Evolutionary conservation across 345 rosid species (phyloP).

Genomic region (Gossypium herbaceum): DNA sequence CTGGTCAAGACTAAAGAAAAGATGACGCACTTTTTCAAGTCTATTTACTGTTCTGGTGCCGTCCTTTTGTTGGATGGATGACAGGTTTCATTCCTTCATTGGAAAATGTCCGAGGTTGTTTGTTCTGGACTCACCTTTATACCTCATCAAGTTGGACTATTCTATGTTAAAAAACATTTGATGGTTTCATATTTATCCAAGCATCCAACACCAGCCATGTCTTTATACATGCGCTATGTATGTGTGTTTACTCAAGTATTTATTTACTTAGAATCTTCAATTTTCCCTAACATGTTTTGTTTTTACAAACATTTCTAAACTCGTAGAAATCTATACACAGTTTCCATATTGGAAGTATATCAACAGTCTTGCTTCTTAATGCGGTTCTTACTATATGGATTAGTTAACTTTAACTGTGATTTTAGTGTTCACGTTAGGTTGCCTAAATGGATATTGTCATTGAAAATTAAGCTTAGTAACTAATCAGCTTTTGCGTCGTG

Average conservation of each 20-base stretch:
- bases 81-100: neutral
- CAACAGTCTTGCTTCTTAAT: too few species aligned
- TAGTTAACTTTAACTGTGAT: neutral
- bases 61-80: slow-evolving; percentile 2
- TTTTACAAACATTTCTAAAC: neutral
- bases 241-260: neutral
- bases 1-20: neutral
- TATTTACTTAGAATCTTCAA: neutral
- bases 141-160: neutral
- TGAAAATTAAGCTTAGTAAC: neutral
- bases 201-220: neutral
- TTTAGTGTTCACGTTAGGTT: slow-evolving; percentile 1
- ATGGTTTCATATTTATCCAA: neutral
- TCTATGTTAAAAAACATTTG: neutral
- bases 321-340: neutral
- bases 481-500: neutral
- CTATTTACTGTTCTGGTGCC: neutral
- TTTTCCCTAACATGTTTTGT: neutral
- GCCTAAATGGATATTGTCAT: neutral
- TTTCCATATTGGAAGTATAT: too few species aligned
- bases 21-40: neutral
- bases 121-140: neutral
- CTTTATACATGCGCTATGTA: too few species aligned
- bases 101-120: neutral
- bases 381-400: neutral